phyloP scores from a whole-genome alignment of 805 yeast genomes.

The Pichia heedii region DNA sequence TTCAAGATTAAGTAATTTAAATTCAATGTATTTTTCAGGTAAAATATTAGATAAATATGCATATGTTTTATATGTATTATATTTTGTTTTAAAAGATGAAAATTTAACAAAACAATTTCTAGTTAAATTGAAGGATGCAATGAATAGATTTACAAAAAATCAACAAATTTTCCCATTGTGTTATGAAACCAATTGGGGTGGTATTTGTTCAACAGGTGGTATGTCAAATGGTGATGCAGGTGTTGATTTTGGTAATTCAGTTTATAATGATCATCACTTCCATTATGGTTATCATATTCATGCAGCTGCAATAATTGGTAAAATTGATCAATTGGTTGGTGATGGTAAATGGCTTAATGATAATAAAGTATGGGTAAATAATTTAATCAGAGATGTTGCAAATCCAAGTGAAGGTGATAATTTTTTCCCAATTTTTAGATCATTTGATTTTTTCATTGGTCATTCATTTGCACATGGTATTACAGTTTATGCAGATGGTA shows the following conservation, averaged over 20 bases:
- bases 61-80: conserved; percentile 42
- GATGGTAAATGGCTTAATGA: conserved; percentile 44
- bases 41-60: conserved; percentile 50
- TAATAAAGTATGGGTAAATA: conserved; percentile 43
- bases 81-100: conserved; percentile 35
- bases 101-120: conserved; percentile 42
- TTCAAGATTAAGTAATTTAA: conserved; percentile 25
- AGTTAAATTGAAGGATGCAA: conserved; percentile 38
- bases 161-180: conserved; percentile 40
- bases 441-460: conserved; percentile 70
- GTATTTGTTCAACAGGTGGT: conserved; percentile 45
- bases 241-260: conserved; percentile 42
- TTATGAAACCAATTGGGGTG: conserved; percentile 48
- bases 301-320: conserved; percentile 56
- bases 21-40: conserved; percentile 44
- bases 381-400: conserved; percentile 59
- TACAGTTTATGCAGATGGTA: conserved; percentile 63
- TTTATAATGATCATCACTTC: conserved; percentile 51
- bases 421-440: conserved; percentile 56
- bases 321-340: conserved; percentile 40
- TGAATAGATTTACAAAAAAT: conserved; percentile 32
- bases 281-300: conserved; percentile 48
- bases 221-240: conserved; percentile 35
- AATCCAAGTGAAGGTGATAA: conserved; percentile 46
- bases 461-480: conserved; percentile 77